Evolutionary conservation across 2,329 filamentous ascomycete genomes (phyloP).

Genomic region (Diaporthe vexans): DNA sequence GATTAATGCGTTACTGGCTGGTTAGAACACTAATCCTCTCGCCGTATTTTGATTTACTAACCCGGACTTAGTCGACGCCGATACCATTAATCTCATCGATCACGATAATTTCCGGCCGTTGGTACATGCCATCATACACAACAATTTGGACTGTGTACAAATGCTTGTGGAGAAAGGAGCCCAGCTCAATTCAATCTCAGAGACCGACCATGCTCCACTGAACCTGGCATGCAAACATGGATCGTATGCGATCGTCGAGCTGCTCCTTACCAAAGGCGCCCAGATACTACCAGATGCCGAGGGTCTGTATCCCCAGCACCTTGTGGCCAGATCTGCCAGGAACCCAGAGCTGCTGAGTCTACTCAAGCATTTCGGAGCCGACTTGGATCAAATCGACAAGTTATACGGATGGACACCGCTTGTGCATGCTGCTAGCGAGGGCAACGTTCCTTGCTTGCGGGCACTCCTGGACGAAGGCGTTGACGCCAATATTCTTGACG

Average conservation of each 20-base stretch:
- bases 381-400: constrained; percentile 94
- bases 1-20: constrained; percentile 79
- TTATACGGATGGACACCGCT: constrained; percentile 97
- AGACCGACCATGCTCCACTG: constrained; percentile 92
- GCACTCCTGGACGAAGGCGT: constrained; percentile 85
- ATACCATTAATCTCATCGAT: constrained; percentile 89
- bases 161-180: constrained; percentile 82
- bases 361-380: constrained; percentile 86
- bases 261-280: constrained; percentile 85
- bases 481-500: constrained; percentile 84
- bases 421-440: constrained; percentile 96
- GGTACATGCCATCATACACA: constrained; percentile 94
- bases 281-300: constrained; percentile 94
- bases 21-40: constrained; percentile 54
- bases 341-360: constrained; percentile 84
- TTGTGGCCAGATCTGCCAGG: constrained; percentile 91
- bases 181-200: constrained; percentile 87
- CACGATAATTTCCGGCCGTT: constrained; percentile 98
- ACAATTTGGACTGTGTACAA: constrained; percentile 84
- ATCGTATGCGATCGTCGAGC: constrained; percentile 84
- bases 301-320: constrained; percentile 95
- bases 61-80: constrained; percentile 57
- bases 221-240: constrained; percentile 97
- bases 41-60: constrained; percentile 37
- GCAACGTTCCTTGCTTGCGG: constrained; percentile 89